These are phyloP conservation scores for Botrytis porri DNA, from an alignment of 2,329 filamentous ascomycete species.

Conservation along the genomic window DNA sequence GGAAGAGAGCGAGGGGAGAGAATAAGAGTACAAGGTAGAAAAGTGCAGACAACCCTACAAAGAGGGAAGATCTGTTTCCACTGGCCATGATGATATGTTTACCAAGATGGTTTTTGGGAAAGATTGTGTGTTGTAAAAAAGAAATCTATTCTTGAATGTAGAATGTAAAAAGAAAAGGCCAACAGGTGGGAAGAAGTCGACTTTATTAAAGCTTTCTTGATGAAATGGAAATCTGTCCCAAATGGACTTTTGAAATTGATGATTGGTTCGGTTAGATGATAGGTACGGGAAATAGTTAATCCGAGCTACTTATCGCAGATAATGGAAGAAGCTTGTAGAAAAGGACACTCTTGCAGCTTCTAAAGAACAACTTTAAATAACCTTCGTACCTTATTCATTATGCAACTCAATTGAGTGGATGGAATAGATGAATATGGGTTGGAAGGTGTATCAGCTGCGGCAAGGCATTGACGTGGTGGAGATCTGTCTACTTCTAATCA, in stretches of 20 bases:
- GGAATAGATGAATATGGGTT: background rate
- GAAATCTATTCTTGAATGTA: constrained; percentile 16
- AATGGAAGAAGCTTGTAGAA: constrained; percentile 12
- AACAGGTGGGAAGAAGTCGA: constrained; percentile 6
- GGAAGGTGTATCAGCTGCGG: background rate
- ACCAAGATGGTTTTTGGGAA: constrained; percentile 23
- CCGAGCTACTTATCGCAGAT: constrained; percentile 2
- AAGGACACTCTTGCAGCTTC: constrained; percentile 18
- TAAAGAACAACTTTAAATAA: background rate
- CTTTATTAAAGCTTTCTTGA: constrained; percentile 22
- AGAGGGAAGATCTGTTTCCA: constrained; percentile 64
- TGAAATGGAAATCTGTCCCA: constrained; percentile 34
- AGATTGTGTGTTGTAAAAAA: constrained; percentile 5
- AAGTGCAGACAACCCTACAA: constrained; percentile 81
- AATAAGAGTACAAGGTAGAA: constrained; percentile 91
- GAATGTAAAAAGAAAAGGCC: background rate
- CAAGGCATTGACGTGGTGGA: background rate
- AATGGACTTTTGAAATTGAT: constrained; percentile 17
- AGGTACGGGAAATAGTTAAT: background rate
- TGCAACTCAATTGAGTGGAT: background rate
- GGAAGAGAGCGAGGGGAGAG: constrained; percentile 79
- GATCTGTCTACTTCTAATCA: background rate
- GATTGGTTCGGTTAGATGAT: constrained; percentile 30
- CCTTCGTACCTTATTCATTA: background rate
- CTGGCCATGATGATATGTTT: constrained; percentile 50